A percentile compares a stretch with the other conserved stretches of the same genome.
Evolutionary conservation across 768 basidiomycete genomes (phyloP).

Genomic region (Agrocybe chaxingu): DNA sequence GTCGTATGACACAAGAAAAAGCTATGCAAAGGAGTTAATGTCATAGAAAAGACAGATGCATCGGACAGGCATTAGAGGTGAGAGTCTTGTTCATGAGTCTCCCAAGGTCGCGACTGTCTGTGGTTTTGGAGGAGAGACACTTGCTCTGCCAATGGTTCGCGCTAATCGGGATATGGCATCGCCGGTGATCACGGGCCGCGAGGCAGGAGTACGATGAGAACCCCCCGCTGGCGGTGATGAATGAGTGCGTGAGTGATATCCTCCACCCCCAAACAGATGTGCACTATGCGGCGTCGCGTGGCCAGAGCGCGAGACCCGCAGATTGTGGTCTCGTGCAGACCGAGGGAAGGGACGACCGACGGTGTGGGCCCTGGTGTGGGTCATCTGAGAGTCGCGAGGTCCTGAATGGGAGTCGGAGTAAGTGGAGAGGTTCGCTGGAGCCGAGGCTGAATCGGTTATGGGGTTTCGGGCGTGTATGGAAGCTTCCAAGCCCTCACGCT

Average conservation of each 20-base stretch:
- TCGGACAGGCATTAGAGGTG: too few species aligned
- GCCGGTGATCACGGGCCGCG: slow-evolving; percentile 68
- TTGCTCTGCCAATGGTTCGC: slow-evolving; percentile 49
- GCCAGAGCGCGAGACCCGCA: slow-evolving; percentile 40
- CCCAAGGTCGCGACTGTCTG: not conserved
- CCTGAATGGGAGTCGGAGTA: slow-evolving; percentile 22
- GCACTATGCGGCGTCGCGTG: slow-evolving; percentile 33
- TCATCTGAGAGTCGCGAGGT: slow-evolving; percentile 19
- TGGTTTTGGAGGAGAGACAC: slow-evolving; percentile 11
- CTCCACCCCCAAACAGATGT: slow-evolving; percentile 19
- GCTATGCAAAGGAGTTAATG: not conserved
- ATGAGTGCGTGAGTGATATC: slow-evolving; percentile 16
- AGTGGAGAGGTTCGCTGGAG: slow-evolving; percentile 33
- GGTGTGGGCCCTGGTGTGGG: slow-evolving; percentile 57
- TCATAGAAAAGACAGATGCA: not conserved
- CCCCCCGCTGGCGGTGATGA: not conserved
- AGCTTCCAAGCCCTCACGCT: slow-evolving; percentile 26
- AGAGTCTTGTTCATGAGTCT: not conserved
- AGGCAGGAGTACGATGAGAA: not conserved
- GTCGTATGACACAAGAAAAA: not conserved
- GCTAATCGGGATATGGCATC: slow-evolving; percentile 68
- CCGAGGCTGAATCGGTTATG: slow-evolving; percentile 35
- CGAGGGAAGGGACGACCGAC: slow-evolving; percentile 41
- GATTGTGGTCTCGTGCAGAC: slow-evolving; percentile 20
- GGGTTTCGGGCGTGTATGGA: slow-evolving; percentile 57